Base-by-base conservation (phyloP, 306 rosid species). In the Senna siamea region DNA sequence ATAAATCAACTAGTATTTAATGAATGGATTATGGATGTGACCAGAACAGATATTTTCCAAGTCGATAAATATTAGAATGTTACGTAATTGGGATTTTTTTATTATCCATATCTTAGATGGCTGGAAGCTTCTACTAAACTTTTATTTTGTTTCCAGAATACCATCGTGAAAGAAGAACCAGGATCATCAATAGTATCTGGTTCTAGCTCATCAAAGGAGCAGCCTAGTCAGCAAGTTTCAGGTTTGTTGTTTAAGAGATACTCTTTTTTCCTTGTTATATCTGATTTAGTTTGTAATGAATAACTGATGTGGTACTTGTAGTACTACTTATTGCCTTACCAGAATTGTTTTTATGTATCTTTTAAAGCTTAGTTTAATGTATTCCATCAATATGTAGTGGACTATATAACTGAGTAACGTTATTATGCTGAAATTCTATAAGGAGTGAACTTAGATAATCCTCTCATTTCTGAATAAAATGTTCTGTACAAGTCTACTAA, bases 151-250 rank as follows among this genome's bases (percentile, higher is more conserved):
- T 51, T 17, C 72, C 86, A 94, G 98, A 83, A 66, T 30, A 53
- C 50, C 5, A 11, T 63, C 71, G 80, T 38, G 28, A 85, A 82
- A 78, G 81, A 78, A 81, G 93, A 79, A 66, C 84, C 83, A 15
- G 84, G 74, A 32, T 89, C 89, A 37, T 79, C 89, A 23, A 85
- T 82, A 82, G 80, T 72, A 70, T 87, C 87, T 78, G 96, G 87
- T 41, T 88, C 85, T 74, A 86, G 87, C 82, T 80, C 88, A 4
- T 81, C 87, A 3, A 93, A 88, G 75, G 92, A 91, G 59, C 89
- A 85, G 52, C 87, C 72, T 47, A 75, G 76, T 67, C 87, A 81
- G 77, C 85, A 81, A 69, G 74, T 67, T 50, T 19, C 86, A 83
- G 96, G 97, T 91, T 63, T 54, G 89, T 78, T 67, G 43, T 44